Evolutionary conservation across 345 rosid genomes (phyloP), one percentile per base, ranked within the genome.

Genomic region (Punica granatum): DNA sequence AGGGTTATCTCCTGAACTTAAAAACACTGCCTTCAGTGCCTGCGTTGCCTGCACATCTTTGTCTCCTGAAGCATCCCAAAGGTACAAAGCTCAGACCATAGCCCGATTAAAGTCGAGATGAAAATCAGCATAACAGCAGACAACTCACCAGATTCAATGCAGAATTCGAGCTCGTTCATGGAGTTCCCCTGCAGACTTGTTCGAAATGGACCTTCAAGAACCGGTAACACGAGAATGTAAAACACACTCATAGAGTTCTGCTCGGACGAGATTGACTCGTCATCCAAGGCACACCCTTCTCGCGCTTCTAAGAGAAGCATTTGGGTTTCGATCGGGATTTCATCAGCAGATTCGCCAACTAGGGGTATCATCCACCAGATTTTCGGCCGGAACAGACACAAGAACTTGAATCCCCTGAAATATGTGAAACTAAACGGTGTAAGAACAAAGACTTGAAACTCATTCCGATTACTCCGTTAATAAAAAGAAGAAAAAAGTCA

Each of bases 281-380:
- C 60, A 54, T 68, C 67, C 39, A 78, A 46, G 26, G 74, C 73
- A 63, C 85, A 76, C 26, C 80, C 80, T 70, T 84, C 74, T 34
- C 60, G 70, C 67, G 67, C 84, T 79, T 83, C 88, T 66, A 88
- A 43, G 23, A 88, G 74, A 64, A 88, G 80, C 84, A 88, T 67
- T 54, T 86, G 92, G 48, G 88, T 84, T 70, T 88, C 95, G 64
- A 76, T 62, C 2, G 88, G 91, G 41, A 86, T 73, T 62, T 88
- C 86, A 31, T 74, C 59, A 0, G 83, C 85, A 6, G 80, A 80
- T 75, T 70, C 72, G 48, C 89, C 91, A 13, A 81, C 77, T 7
- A 82, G 73, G 6, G 89, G 95, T 39, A 81, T 84, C 95, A 86
- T 86, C 88, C 92, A 88, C 95, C 92, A 84, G 70, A 88, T 71